A percentile compares a stretch with the other conserved stretches of the same genome.
Evolutionary conservation across 352 stramenopile genomes (phyloP).

Genomic region (Phytophthora podocarpi): DNA sequence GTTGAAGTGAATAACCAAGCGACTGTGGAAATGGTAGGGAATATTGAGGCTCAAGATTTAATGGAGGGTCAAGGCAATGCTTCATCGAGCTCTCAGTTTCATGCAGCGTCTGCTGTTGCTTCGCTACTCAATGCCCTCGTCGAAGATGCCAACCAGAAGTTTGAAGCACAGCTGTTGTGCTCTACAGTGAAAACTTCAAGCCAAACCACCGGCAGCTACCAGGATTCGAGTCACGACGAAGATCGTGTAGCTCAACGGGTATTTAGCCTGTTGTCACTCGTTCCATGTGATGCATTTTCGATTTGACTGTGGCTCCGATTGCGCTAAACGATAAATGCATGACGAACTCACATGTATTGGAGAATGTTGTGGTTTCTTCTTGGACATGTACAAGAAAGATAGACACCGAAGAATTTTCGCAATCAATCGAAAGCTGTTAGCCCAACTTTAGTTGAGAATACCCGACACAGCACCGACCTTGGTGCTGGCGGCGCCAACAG

Average conservation of each 20-base stretch:
- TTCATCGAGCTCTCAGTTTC: slow-evolving; percentile 16
- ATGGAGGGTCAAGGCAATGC: slow-evolving; percentile 10
- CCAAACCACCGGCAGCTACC: slow-evolving; percentile 16
- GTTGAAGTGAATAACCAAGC: slow-evolving; percentile 38
- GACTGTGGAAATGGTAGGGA: slow-evolving; percentile 45
- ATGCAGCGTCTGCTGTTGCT: slow-evolving; percentile 31
- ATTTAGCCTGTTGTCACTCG: slow-evolving; percentile 28
- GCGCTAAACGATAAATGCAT: not conserved
- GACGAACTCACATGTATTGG: not conserved
- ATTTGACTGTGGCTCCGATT: slow-evolving; percentile 15
- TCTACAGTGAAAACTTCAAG: slow-evolving; percentile 9
- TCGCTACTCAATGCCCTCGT: slow-evolving; percentile 46
- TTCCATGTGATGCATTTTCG: slow-evolving; percentile 24
- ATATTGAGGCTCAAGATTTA: slow-evolving; percentile 52
- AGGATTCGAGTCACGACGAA: slow-evolving; percentile 17
- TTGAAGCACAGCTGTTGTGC: slow-evolving; percentile 40
- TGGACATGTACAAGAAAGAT: not conserved
- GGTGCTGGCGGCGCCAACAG: slow-evolving; percentile 19
- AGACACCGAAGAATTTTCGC: no score
- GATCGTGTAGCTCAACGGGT: not conserved
- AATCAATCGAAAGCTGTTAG: not conserved
- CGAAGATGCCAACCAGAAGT: slow-evolving; percentile 40
- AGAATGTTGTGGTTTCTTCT: not conserved
- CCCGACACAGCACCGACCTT: slow-evolving; percentile 39
- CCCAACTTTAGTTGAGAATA: slow-evolving; percentile 37